Base-by-base conservation (phyloP, 495 filamentous ascomycete species). In the Neurospora sp. region DNA sequence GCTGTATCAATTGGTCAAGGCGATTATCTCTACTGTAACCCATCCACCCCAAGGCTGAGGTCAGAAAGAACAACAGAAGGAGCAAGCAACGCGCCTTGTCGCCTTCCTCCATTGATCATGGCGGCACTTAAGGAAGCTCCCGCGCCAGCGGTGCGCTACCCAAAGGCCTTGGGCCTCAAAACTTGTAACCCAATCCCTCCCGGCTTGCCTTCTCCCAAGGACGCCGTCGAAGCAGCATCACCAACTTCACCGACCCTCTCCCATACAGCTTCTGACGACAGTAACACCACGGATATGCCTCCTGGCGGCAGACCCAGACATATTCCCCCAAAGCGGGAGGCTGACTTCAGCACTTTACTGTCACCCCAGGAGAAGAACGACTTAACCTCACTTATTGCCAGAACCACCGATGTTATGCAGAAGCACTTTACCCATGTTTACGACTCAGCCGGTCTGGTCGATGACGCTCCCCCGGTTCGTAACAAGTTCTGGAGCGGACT, bases 391-490 rank as follows among this genome's bases (percentile, higher is more conserved):
- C 82, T 89, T 8, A 73, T 87, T 68, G 72, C 71, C 70, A 79
- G 77, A 38, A 82, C 85, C 70, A 84, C 80, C 39, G 86, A 87
- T 35, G 77, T 79, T 1, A 87, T 90, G 80, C 81, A 83, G 45
- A 82, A 78, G 71, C 82, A 84, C 35, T 77, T 87, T 53, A 77
- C 74, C 47, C 80, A 83, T 22, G 81, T 78, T 68, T 88, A 88
- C 40, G 86, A 88, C 71, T 73, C 78, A 38, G 73, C 74, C 40
- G 76, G 75, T 40, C n/a, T 72, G 27, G 42, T 70, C 35, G 76
- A 75, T 35, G 70, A 72, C 37, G 59, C 75, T n/a, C 72, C 69
- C 39, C 72, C 78, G 27, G 65, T 73, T 22, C 80, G 80, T 45
- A 68, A 69, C 53, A 73, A 65, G 39, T 74, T 75, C 68, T 82